Base-by-base conservation (phyloP, 305 asterid species). In the Petunia hybrid region DNA sequence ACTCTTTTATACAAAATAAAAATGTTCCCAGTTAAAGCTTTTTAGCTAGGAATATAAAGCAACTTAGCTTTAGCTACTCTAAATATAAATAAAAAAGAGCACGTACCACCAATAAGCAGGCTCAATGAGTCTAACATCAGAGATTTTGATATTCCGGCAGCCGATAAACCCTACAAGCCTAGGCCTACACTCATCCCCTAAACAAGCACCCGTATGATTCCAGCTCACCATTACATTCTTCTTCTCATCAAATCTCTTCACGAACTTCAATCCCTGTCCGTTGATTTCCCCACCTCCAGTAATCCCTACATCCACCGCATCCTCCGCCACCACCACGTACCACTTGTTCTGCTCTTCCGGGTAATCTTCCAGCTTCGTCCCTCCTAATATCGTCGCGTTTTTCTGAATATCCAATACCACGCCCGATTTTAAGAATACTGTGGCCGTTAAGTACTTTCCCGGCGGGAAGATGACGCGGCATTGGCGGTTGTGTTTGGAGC, bases 191-290 rank as follows among this genome's bases (percentile, higher is more conserved):
- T 94, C 98, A 82, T 94, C 97, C 0, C 97, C 98, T 81, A 81
- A 83, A 57, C 98, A 94, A 81, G 89, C 89, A 60, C 97, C 98
- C 0, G 96, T 94, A 76, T 78, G 60, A 42, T 95, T 94, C 98
- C 99, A 95, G 81, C 97, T 94, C 90, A 95, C 97, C 99, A 95
- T 95, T 90, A 95, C 98, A 78, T 95, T 94, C 91, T 95, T 95
- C 91, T 85, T 88, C 87, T 87, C 90, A 40, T 94, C 91, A 79
- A 95, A 92, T 79, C 90, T 86, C 88, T 38, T 73, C 79, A 95
- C 97, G 74, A 92, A 95, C 84, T 87, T 61, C 92, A 88, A 77
- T 35, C 99, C 97, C 87, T 95, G 99, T 3, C 99, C 99, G 84
- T 95, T 92, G 82, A 95, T 91, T 90, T 91, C 98, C 62, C 99